Evolutionary conservation across 148 eudicot species (phyloP).

Genomic region (Limonium bicolor): DNA sequence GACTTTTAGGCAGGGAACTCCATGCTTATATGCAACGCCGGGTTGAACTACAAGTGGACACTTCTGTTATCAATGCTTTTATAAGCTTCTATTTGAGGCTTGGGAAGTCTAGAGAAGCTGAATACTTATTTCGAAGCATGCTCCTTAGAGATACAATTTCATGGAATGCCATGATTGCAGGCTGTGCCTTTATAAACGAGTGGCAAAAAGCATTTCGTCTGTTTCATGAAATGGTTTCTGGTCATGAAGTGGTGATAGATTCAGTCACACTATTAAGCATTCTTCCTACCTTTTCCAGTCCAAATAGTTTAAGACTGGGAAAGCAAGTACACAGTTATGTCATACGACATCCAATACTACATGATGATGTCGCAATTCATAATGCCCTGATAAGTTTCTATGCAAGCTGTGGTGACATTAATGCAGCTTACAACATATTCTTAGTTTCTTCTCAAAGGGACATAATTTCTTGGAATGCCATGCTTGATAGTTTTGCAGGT

Average conservation of each 20-base stretch:
- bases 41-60: slow-evolving; percentile 21
- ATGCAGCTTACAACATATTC: slow-evolving; percentile 31
- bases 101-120: slow-evolving; percentile 14
- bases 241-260: slow-evolving; percentile 15
- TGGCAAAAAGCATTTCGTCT: slow-evolving; percentile 33
- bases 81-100: slow-evolving; percentile 45
- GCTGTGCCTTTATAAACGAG: slow-evolving; percentile 33
- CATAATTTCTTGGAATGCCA: slow-evolving; percentile 60
- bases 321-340: slow-evolving; percentile 55
- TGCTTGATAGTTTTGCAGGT: slow-evolving; percentile 41
- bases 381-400: slow-evolving; percentile 34
- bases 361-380: slow-evolving; percentile 7
- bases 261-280: slow-evolving; percentile 45
- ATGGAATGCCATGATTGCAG: slow-evolving; percentile 67
- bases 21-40: slow-evolving; percentile 28
- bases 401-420: slow-evolving; percentile 32
- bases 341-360: slow-evolving; percentile 20
- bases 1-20: slow-evolving; percentile 20
- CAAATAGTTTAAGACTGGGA: slow-evolving; percentile 24
- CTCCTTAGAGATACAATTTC: slow-evolving; percentile 38
- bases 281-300: slow-evolving; percentile 43
- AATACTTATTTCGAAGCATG: slow-evolving; percentile 38
- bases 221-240: slow-evolving; percentile 25
- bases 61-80: slow-evolving; percentile 39
- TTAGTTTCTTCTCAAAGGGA: slow-evolving; percentile 25